Base-by-base conservation (phyloP, 2,329 filamentous ascomycete genomes). In the Aotearoamyces nothofagi region DNA sequence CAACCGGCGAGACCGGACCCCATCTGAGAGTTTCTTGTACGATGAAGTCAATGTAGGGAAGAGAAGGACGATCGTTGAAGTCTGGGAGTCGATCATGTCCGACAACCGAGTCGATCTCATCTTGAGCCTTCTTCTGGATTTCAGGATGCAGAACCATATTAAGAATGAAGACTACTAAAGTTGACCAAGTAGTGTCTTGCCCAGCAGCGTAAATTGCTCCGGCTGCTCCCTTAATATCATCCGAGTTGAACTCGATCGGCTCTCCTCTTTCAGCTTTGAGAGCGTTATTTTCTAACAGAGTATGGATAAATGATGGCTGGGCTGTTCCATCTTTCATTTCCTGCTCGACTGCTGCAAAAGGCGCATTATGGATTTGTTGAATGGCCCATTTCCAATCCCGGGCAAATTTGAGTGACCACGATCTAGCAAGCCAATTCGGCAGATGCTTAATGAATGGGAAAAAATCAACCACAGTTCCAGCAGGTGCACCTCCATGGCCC, bases 121-220 rank as follows among this genome's bases (percentile, higher is more conserved):
- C 44, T 33, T 56, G 57, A 0, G 58, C 60, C 33, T 62, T 65
- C n/a, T 37, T 36, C 33, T 66, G 62, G 1, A 62, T 42, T 4
- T 52, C 47, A 1, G 59, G 60, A 35, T 32, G 26, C n/a, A 39
- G 32, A n/a, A 35, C 32, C 13, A 43, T 13, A 34, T 55, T 55
- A 13, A 63, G 46, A 23, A 63, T 50, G 24, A 51, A 55, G 4
- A 56, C 47, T 5, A 58, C 40, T 22, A 58, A 35, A 1, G 54
- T 56, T 25, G 50, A 49, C 54, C 50, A 57, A 3, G 57, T 63
- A 9, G 34, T 42, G 20, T 43, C 33, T 14, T 23, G 17, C 8
- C 61, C 61, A 9, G 61, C 60, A 20, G 58, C 56, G 38, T 54
- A 63, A 8, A 65, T 53, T 6, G 60, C 55, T 1, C 55, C 61